A percentile compares a stretch with the other conserved stretches of the same genome.
Conservation (phyloP, 2,329 filamentous ascomycete species). For the Botrytis paeoniae region DNA sequence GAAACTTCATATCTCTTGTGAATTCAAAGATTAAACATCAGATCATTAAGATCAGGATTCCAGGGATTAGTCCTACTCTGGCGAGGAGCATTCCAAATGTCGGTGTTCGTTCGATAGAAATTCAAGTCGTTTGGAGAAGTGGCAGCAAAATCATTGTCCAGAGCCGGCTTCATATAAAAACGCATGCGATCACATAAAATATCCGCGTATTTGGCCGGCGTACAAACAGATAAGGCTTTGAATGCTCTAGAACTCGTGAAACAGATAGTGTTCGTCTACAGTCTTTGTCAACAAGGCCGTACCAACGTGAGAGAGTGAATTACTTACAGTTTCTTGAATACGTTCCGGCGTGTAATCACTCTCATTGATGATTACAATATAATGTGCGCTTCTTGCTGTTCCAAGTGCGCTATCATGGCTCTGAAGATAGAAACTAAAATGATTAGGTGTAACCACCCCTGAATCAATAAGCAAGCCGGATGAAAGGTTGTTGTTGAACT, state of each 20-base stretch:
- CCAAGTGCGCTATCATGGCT: slow-evolving; percentile 7
- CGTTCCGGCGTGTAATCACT: slow-evolving; percentile 47
- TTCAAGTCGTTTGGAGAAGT: neutral
- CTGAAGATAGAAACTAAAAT: slow-evolving; percentile 3
- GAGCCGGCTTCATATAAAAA: slow-evolving; percentile 54
- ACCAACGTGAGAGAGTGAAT: neutral
- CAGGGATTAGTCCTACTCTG: neutral
- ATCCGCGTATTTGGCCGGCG: slow-evolving; percentile 86
- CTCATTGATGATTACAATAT: slow-evolving; percentile 58
- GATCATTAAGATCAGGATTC: neutral
- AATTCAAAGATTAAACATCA: slow-evolving; percentile 12
- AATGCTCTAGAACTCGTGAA: slow-evolving; percentile 79
- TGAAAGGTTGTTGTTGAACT: neutral
- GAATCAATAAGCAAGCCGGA: neutral
- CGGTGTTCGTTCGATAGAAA: neutral
- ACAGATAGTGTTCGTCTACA: slow-evolving; percentile 72
- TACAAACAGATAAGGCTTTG: slow-evolving; percentile 80
- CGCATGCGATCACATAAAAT: slow-evolving; percentile 74
- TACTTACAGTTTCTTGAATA: slow-evolving; percentile 41
- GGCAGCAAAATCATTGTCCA: neutral
- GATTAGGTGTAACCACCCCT: neutral
- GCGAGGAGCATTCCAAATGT: neutral
- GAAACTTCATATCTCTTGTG: no score
- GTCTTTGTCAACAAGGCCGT: neutral
- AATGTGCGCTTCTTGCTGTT: neutral